These are phyloP conservation scores for Flaveria brownii DNA, from an alignment of 129 eudicot species.

Conservation along the genomic window DNA sequence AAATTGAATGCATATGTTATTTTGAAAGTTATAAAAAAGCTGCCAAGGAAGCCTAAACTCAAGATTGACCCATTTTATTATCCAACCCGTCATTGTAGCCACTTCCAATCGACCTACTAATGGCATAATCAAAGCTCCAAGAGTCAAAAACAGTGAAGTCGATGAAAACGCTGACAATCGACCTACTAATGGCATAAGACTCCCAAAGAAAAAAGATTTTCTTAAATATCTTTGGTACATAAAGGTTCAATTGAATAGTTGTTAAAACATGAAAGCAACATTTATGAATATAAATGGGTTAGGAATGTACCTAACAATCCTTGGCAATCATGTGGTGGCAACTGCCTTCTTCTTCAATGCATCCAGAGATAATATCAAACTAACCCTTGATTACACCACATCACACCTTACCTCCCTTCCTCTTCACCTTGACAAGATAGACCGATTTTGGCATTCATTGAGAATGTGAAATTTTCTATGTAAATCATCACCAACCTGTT, in stretches of 20 bases:
- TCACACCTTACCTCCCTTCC: background rate
- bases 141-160: background rate
- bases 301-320: constrained; percentile 12
- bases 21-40: background rate
- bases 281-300: constrained; percentile 2
- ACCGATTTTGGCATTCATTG: too few species aligned
- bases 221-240: background rate
- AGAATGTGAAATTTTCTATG: background rate
- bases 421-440: background rate
- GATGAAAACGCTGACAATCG: background rate
- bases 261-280: background rate
- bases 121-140: background rate
- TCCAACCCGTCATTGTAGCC: background rate
- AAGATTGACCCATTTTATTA: background rate
- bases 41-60: background rate
- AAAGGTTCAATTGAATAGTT: background rate
- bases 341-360: background rate
- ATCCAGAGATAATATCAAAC: background rate
- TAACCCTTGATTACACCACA: background rate
- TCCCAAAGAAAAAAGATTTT: background rate
- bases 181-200: background rate
- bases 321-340: constrained; percentile 5
- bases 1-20: background rate
- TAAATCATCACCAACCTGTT: background rate
- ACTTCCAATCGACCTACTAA: background rate